Base-by-base conservation (phyloP, 495 filamentous ascomycete genomes). In the Trichoderma gamsii region DNA sequence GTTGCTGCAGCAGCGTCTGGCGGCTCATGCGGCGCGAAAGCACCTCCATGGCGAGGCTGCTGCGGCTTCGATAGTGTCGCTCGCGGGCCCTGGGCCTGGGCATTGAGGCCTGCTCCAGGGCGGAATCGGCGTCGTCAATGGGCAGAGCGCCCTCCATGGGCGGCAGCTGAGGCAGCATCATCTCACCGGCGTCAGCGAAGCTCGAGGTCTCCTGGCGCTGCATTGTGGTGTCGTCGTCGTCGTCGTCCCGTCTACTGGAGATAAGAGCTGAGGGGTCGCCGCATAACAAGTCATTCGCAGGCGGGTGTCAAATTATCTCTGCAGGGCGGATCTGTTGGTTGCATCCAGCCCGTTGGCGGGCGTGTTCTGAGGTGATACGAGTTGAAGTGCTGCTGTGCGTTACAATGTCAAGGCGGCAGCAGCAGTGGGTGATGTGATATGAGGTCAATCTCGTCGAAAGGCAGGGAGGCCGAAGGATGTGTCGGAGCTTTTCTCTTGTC, bases 191-290 rank as follows among this genome's bases (percentile, higher is more conserved):
- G 23, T 16, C 56, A 15, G 56, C 11, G 25, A 21, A 11, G 56
- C 23, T 61, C 25, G 56, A 32, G 27, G 56, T 32, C 2, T 25
- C 23, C 56, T 32, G 23, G 29, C 23, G 56, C 56, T 61, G 23
- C 56, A 61, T 61, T 12, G 56, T 32, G 56, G 56, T 61, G 27
- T 61, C 25, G 56, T 61, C 56, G 56, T 61, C 56, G 56, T 61
- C 56, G 16, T 21, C 16, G 23, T 21, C n/a, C 25, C 16, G 56
- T 61, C 35, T 38, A 38, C 35, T 38, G 35, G 35, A 38, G 7
- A 9, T 38, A 38, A 15, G 15, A 49, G 44, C 15, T 11, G 27
- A 32, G 56, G 27, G 27, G 56, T 61, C 25, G 29, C 56, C 56
- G 27, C 56, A 61, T 61, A 61, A 61, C 56, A 29, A 61, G 16